Conservation (phyloP, 2,329 filamentous ascomycete species). For the Cadophora sp. region DNA sequence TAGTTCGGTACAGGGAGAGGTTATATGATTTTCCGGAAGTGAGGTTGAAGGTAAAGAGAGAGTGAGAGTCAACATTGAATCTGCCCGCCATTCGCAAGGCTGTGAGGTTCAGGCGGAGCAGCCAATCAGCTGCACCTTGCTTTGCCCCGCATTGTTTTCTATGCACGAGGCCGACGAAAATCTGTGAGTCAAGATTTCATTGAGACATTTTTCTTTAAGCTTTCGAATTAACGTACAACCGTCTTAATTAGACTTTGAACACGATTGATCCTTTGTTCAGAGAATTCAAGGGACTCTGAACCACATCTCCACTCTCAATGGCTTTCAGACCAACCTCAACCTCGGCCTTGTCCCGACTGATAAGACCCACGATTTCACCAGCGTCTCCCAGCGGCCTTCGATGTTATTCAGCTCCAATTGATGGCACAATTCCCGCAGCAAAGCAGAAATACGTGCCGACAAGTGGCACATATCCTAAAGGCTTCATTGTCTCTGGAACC, state of each 20-base stretch:
- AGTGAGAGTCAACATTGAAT: constrained; percentile 24
- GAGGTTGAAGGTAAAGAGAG: constrained; percentile 3
- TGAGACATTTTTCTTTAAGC: not conserved
- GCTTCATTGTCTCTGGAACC: constrained; percentile 85
- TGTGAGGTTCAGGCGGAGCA: constrained; percentile 17
- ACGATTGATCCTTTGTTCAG: not conserved
- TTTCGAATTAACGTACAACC: constrained; percentile 1
- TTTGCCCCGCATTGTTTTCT: constrained; percentile 19
- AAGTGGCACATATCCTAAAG: constrained; percentile 85
- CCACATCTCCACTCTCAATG: constrained; percentile 36
- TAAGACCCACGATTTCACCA: constrained; percentile 37
- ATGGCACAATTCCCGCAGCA: constrained; percentile 69
- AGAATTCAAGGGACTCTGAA: constrained; percentile 8
- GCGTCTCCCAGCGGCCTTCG: constrained; percentile 44
- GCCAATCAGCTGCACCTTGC: not conserved
- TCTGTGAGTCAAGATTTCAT: constrained; percentile 8
- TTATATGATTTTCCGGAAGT: constrained; percentile 1
- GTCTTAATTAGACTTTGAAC: not conserved
- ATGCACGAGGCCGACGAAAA: constrained; percentile 22
- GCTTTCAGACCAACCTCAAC: constrained; percentile 38
- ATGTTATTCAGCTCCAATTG: constrained; percentile 64
- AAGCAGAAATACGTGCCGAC: constrained; percentile 93
- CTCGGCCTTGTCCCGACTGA: constrained; percentile 36
- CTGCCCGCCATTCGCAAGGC: constrained; percentile 19
- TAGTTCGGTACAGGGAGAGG: constrained; percentile 17